phyloP scores from a whole-genome alignment of 768 basidiomycete species.

The Hydnomerulius pinastri region DNA sequence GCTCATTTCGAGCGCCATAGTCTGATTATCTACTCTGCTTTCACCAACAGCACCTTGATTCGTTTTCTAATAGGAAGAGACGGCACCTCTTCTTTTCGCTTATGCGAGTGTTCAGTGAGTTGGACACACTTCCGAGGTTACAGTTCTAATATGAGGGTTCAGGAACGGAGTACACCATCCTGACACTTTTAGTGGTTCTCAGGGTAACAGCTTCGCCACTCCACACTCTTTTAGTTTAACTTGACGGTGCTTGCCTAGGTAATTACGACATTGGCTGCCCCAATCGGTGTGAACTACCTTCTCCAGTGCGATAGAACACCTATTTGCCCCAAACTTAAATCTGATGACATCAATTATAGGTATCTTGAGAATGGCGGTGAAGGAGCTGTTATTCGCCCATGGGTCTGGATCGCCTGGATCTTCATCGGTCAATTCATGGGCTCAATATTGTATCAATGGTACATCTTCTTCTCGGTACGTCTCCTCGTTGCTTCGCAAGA shows the following conservation, averaged over 20 bases:
- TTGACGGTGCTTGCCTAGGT: conserved; percentile 7
- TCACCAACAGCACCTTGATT: conserved; percentile 26
- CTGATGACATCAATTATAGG: conserved; percentile 26
- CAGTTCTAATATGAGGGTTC: not conserved
- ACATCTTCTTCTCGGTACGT: conserved; percentile 40
- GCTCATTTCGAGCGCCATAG: not conserved
- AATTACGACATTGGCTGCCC: conserved; percentile 24
- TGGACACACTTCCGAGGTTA: not conserved
- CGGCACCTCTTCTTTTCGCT: conserved; percentile 17
- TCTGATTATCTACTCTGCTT: not conserved
- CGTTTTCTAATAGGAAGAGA: conserved; percentile 15
- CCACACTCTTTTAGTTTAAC: no score
- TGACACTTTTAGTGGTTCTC: conserved; percentile 8
- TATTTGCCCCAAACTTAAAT: not conserved
- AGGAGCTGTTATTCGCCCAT: conserved; percentile 54
- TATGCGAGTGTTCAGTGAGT: conserved; percentile 12
- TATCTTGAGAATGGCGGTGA: conserved; percentile 59
- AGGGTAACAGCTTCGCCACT: not conserved
- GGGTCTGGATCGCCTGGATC: conserved; percentile 65
- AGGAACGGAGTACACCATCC: conserved; percentile 9
- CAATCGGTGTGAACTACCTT: conserved; percentile 34
- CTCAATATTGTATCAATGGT: conserved; percentile 53
- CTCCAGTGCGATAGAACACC: conserved; percentile 20
- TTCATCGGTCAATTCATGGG: conserved; percentile 48
- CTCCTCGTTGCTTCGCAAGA: conserved; percentile 1